Evolutionary conservation across 2,329 filamentous ascomycete genomes (phyloP), one percentile per base, ranked within the genome.

Genomic region (Tolypocladium ophioglossoides): DNA sequence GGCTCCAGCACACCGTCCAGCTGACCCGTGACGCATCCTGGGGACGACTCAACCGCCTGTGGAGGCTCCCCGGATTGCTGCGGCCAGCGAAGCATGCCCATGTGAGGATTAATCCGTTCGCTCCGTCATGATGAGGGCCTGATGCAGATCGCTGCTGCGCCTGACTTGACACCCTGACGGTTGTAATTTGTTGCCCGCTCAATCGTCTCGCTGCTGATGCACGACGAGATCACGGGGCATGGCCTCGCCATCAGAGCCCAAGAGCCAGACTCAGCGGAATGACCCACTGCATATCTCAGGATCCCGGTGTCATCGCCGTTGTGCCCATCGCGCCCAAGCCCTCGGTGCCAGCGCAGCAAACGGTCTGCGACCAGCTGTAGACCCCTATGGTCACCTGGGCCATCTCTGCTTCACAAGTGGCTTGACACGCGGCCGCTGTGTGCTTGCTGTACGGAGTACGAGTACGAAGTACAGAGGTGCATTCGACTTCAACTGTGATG

Each of bases 1-100:
- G 57, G 55, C 38, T 54, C 57, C 57, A 57, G 40, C 57, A 44
- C 57, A 58, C 52, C 55, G 52, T 49, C 54, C 55, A 53, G 53
- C 55, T 59, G 57, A 59, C 57, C 57, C 40, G 57, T 54, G 55
- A 57, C 52, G 53, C 53, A 52, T 46, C 40, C 30, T 44, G 47
- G 37, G 49, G 35, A 52, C 44, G 44, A 14, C 24, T 16, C 39
- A 37, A 35, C 39, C 52, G 40, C 39, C 35, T 48, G 12, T 40
- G 22, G 10, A 39, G 24, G n/a, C 16, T 47, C 44, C 27, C 44
- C 44, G 18, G 44, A 47, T 32, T 20, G 27, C 27, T n/a, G 44
- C 44, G 44, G 44, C 24, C 44, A 49, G 27, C 10, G 47, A 27
- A 24, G 44, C 44, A 47, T 47, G 41, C 32, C 30, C 41, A 46